Percentiles rank a stretch among this genome's conserved stretches.
Conservation (phyloP, 768 basidiomycete species). For the Tylopilus balloui region DNA sequence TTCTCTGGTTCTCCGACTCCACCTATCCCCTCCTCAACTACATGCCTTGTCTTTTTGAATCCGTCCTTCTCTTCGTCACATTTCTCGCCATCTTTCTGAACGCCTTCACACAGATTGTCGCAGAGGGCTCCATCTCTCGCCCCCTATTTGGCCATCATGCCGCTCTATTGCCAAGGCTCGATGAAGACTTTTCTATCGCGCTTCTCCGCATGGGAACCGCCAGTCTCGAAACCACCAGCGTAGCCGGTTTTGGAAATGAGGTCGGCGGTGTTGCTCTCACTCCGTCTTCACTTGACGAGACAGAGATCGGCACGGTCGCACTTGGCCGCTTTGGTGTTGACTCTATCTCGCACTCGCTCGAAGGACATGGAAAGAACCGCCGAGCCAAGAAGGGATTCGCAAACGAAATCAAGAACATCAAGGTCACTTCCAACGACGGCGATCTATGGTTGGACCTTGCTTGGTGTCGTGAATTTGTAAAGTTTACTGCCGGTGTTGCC, state of each 20-base stretch:
- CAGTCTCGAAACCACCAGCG: constrained; percentile 68
- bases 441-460: constrained; percentile 39
- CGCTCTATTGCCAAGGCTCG: constrained; percentile 47
- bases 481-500: constrained; percentile 31
- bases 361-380: constrained; percentile 23
- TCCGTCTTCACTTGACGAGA: constrained; percentile 7
- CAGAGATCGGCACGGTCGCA: constrained; percentile 34
- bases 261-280: constrained; percentile 47
- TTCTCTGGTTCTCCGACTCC: constrained; percentile 44
- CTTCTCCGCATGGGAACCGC: constrained; percentile 70
- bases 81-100: constrained; percentile 58
- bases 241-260: constrained; percentile 71
- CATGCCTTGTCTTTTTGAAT: constrained; percentile 69
- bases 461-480: constrained; percentile 39
- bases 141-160: constrained; percentile 51
- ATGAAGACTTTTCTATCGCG: constrained; percentile 71
- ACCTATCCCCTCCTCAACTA: constrained; percentile 71
- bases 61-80: constrained; percentile 53
- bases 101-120: constrained; percentile 58
- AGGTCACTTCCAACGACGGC: constrained; percentile 30
- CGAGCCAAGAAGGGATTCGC: constrained; percentile 37
- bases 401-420: constrained; percentile 49
- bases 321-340: constrained; percentile 42
- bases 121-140: constrained; percentile 54
- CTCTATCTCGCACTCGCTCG: constrained; percentile 30